These are phyloP conservation scores for Castanospermum australe DNA, from an alignment of 306 rosid genomes.

Conservation along the genomic window DNA sequence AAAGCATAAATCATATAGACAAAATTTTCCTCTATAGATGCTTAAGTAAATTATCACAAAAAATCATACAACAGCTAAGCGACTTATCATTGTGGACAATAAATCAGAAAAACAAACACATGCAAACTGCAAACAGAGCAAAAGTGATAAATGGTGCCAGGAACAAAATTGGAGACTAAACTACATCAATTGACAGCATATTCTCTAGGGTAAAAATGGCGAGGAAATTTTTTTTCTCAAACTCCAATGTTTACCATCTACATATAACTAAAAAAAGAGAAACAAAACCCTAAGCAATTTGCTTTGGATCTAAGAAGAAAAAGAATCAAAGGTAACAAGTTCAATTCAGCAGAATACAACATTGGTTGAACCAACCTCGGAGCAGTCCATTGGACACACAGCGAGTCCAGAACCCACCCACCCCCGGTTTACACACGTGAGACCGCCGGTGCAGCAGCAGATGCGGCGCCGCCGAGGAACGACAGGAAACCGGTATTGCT, in stretches of 20 bases:
- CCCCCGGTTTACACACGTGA: constrained; percentile 48
- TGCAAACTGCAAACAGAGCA: background rate
- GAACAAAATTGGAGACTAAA: background rate
- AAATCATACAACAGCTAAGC: background rate
- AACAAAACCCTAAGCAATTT: background rate
- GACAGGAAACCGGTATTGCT: constrained; percentile 58
- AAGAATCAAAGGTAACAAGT: background rate
- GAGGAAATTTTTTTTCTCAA: no score
- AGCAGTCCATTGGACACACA: background rate
- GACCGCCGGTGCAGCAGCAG: constrained; percentile 50
- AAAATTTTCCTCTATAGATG: background rate
- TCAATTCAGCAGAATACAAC: constrained; percentile 7
- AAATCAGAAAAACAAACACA: background rate
- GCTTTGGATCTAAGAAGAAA: background rate
- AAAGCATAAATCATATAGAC: background rate
- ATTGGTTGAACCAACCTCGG: constrained; percentile 29
- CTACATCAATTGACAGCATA: background rate
- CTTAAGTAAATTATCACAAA: background rate
- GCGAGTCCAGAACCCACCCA: background rate
- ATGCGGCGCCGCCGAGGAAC: constrained; percentile 67
- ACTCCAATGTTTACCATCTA: background rate
- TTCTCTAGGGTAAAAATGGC: background rate
- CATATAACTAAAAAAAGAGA: background rate
- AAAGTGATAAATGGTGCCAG: background rate
- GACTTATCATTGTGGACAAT: background rate